Evolutionary conservation across 441 rosid genomes (phyloP), one percentile per base, ranked within the genome.

Genomic region (Cnidoscolus chayamansa): DNA sequence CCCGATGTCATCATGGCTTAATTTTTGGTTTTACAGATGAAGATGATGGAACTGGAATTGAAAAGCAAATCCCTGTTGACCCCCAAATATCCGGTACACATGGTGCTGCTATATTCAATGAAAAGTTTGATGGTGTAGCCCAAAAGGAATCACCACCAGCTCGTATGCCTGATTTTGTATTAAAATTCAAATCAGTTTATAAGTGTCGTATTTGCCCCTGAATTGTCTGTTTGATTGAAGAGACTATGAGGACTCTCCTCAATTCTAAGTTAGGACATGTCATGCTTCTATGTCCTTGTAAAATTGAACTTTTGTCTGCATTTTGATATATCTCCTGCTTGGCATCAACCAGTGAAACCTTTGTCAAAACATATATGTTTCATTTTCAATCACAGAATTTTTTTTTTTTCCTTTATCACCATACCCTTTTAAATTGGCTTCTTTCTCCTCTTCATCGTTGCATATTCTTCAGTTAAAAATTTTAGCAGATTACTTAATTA

Each of bases 201-300:
- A 90, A 82, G 81, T 94, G 98, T 88, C 82, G 85, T 81, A 81
- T 90, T 66, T 94, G 97, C 77, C 97, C 97, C 25, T 74, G 78
- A 40, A 73, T 79, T 61, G 60, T 92, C 73, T 94, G 95, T 75
- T 72, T 94, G 83, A 87, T 82, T 19, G 90, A 89, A 80, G 85
- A 67, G 67, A 75, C 89, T 32, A 71, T 85, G 81, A 85, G 80
- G 78, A 80, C 83, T 66, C 98, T 90, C 80, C 77, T 92, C 75
- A 81, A 81, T 66, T 94, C 97, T 75, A 92, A 89, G 97, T 97
- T 90, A 77, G 65, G 53, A 63, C 30, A n/a, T 71, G 32, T 35
- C 72, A 19, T 19, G 40, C 43, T 74, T 51, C 31, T 32, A 3
- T 19, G 13, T 65, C 43, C 25, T 50, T 48, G 45, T 40, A 40